phyloP scores from a whole-genome alignment of 2,329 filamentous ascomycete genomes.

The Davidsoniella neocaledoniae region DNA sequence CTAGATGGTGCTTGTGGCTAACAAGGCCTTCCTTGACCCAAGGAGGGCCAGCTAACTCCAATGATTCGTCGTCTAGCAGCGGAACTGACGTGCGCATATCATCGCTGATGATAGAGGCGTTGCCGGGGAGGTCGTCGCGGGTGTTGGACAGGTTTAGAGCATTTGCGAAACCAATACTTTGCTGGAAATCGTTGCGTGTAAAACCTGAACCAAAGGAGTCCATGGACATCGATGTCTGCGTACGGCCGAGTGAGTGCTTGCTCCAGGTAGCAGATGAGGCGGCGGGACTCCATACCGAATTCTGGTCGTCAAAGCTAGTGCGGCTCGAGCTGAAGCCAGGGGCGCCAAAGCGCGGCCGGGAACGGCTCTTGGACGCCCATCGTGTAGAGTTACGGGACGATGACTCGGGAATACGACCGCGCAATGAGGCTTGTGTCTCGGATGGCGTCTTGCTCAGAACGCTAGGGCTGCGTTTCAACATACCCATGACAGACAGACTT shows the following conservation, averaged over 20 bases:
- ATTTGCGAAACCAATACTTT: conserved; percentile 94
- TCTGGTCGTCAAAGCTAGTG: conserved; percentile 83
- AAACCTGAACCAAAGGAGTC: conserved; percentile 72
- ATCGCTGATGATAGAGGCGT: conserved; percentile 40
- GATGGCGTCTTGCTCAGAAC: conserved; percentile 87
- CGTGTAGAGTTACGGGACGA: conserved; percentile 34
- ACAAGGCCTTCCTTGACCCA: conserved; percentile 97
- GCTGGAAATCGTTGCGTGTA: conserved; percentile 69
- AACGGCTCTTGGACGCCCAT: conserved; percentile 77
- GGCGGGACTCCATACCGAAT: conserved; percentile 76
- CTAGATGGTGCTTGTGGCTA: conserved; percentile 91
- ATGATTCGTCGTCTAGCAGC: conserved; percentile 77
- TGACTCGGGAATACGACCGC: conserved; percentile 52
- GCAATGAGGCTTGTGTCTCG: conserved; percentile 51
- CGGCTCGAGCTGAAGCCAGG: conserved; percentile 79
- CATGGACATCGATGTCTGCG: conserved; percentile 79
- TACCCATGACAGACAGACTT: conserved; percentile 55
- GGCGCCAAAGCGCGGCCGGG: conserved; percentile 54
- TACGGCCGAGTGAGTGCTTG: conserved; percentile 80
- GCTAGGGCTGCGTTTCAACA: conserved; percentile 74
- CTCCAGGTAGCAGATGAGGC: conserved; percentile 88
- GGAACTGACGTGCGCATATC: conserved; percentile 40
- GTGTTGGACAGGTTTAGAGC: conserved; percentile 94
- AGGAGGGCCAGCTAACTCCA: conserved; percentile 83
- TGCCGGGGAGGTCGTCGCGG: conserved; percentile 49